Evolutionary conservation across 176 grass and related monocot genomes (phyloP), one percentile per base, ranked within the genome.

Genomic region (Triticum turgidum): DNA sequence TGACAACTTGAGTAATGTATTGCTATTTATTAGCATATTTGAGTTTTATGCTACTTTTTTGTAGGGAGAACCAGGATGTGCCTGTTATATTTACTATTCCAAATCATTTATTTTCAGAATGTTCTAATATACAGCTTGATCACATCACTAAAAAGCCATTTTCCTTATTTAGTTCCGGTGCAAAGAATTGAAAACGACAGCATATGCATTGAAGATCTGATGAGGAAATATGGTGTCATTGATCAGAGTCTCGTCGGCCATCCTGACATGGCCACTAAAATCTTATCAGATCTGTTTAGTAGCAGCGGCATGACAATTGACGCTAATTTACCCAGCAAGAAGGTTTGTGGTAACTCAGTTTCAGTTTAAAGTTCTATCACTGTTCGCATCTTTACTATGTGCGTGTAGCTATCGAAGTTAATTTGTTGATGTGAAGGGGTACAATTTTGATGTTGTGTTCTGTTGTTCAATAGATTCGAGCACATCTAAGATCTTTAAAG

Each of bases 161-260:
- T 65, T 88, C 30, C 76, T 61, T 72, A 56, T 96, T 82, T 82
- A 95, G 93, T 83, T 82, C 56, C 78, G 32, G 81, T 94, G 74
- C 87, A 88, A 93, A 96, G 92, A 91, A 86, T 88, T 37, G 86
- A 99, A 85, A 85, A 91, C 61, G 92, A 91, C 51, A 54, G 61
- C 77, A 80, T 93, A 89, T 94, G 89, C 85, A 89, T 99, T 7
- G 94, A 99, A 83, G 97, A 96, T 75, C 96, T 88, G 83, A 86
- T 96, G 85, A 85, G 62, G 68, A 77, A 86, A 70, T 72, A 68
- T 47, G 97, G 94, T 8, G 41, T 94, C 81, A 59, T 96, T 82
- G 65, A 90, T 92, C 72, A 86, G 6, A 88, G 49, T 56, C 65
- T 54, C 7, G 62, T 84, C 27, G 61, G 24, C 29, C 41, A 84